These are phyloP conservation scores for Suillus ampliporus DNA, from an alignment of 768 basidiomycete species.

Conservation along the genomic window DNA sequence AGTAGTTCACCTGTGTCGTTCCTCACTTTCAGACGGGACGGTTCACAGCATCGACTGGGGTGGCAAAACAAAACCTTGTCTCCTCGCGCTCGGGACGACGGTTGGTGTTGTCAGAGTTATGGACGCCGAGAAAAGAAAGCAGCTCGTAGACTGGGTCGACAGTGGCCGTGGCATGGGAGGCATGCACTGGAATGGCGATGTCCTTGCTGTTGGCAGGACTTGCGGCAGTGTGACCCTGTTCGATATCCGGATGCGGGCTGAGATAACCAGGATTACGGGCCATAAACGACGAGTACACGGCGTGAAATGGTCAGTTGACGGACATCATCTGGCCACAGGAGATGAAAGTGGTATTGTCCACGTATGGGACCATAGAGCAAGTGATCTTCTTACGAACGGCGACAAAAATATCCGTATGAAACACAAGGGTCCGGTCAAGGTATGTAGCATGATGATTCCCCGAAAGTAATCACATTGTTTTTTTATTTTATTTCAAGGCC, in stretches of 20 bases:
- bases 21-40: slow-evolving; percentile 39
- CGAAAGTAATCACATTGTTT: neutral
- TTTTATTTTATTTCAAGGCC: slow-evolving; percentile 51
- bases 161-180: slow-evolving; percentile 43
- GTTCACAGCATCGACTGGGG: slow-evolving; percentile 61
- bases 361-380: slow-evolving; percentile 49
- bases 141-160: slow-evolving; percentile 40
- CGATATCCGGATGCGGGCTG: slow-evolving; percentile 40
- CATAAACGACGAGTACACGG: slow-evolving; percentile 43
- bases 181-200: slow-evolving; percentile 44
- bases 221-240: slow-evolving; percentile 45
- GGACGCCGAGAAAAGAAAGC: slow-evolving; percentile 46
- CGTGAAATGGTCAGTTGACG: slow-evolving; percentile 48
- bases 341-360: slow-evolving; percentile 48
- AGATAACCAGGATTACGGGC: slow-evolving; percentile 34
- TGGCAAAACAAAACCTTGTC: slow-evolving; percentile 41
- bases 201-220: slow-evolving; percentile 46
- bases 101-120: slow-evolving; percentile 58
- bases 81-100: slow-evolving; percentile 59
- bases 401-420: slow-evolving; percentile 46
- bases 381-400: slow-evolving; percentile 34
- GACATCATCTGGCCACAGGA: slow-evolving; percentile 45
- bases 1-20: slow-evolving; percentile 56
- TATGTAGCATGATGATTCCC: slow-evolving; percentile 17
- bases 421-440: slow-evolving; percentile 52